A percentile compares a stretch with the other conserved stretches of the same genome.
These are phyloP conservation scores for Centella asiatica DNA, from an alignment of 129 eudicot species.

Conservation along the genomic window DNA sequence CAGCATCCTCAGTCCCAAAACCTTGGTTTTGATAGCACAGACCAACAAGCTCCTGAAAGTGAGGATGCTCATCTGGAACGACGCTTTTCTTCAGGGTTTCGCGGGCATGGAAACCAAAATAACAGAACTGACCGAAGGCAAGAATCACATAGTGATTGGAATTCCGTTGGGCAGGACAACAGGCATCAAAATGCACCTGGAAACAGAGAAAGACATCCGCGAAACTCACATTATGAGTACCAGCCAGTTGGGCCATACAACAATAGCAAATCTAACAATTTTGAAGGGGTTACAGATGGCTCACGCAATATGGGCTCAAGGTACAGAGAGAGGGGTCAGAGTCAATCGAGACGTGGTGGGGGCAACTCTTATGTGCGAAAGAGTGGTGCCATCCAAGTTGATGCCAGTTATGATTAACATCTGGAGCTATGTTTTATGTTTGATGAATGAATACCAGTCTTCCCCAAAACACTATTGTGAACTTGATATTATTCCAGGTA, in stretches of 20 bases:
- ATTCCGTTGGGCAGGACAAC: constrained; percentile 40
- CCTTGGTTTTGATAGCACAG: constrained; percentile 17
- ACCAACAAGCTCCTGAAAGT: constrained; percentile 26
- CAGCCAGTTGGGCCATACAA: constrained; percentile 74
- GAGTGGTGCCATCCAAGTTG: constrained; percentile 27
- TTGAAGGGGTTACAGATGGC: constrained; percentile 39
- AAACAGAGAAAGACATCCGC: constrained; percentile 55
- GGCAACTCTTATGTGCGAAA: constrained; percentile 52
- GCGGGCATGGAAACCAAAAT: constrained; percentile 46
- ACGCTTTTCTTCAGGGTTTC: constrained; percentile 38
- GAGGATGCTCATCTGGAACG: constrained; percentile 22
- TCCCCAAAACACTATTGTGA: background rate
- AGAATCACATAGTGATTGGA: constrained; percentile 47
- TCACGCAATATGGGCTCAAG: constrained; percentile 30
- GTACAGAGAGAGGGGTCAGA: constrained; percentile 45
- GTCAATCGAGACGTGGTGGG: constrained; percentile 64
- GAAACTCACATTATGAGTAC: constrained; percentile 66
- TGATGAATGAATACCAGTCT: background rate
- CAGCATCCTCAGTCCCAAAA: constrained; percentile 32
- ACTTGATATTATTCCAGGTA: constrained; percentile 7
- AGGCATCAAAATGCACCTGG: constrained; percentile 32
- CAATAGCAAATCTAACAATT: constrained; percentile 23
- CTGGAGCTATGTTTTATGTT: constrained; percentile 13
- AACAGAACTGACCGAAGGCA: constrained; percentile 30
- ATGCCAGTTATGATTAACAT: constrained; percentile 31